Conservation (phyloP, 208 protist species). For the Trypanosomatidae sp. region DNA sequence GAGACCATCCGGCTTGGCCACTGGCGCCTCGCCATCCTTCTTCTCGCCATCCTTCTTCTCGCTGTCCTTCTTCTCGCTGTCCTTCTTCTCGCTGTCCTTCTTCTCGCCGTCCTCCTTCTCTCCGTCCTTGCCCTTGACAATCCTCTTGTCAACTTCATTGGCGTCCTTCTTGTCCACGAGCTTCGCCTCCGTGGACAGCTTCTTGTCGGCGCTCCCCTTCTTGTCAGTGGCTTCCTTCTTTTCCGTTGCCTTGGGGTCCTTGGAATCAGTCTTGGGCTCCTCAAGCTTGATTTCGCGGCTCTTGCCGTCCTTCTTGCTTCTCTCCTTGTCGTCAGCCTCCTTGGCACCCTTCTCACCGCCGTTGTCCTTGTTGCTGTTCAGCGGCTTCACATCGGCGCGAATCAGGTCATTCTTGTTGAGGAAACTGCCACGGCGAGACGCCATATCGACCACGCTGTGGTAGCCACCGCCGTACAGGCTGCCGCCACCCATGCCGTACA, state of each 20-base stretch:
- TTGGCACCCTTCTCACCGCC: constrained; percentile 8
- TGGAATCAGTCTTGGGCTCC: constrained; percentile 22
- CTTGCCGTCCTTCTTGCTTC: constrained; percentile 13
- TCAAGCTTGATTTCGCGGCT: not conserved
- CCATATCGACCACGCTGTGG: constrained; percentile 59
- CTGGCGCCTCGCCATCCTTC: constrained; percentile 15
- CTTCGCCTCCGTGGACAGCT: constrained; percentile 9
- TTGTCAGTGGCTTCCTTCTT: constrained; percentile 17
- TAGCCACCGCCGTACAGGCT: constrained; percentile 37
- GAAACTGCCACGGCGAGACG: constrained; percentile 63
- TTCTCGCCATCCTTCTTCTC: constrained; percentile 16
- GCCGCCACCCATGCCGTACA: constrained; percentile 57
- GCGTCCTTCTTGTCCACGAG: constrained; percentile 7
- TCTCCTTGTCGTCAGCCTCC: constrained; percentile 5
- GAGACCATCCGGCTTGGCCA: constrained; percentile 9
- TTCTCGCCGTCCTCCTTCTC: not conserved
- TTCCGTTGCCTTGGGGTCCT: constrained; percentile 15
- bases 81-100: not conserved
- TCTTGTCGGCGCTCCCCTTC: constrained; percentile 11
- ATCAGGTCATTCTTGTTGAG: constrained; percentile 60
- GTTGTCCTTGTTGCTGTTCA: constrained; percentile 17
- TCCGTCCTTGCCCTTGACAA: not conserved
- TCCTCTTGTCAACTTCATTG: constrained; percentile 12
- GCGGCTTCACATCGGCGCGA: constrained; percentile 56
- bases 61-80: not conserved